Evolutionary conservation across 2,329 filamentous ascomycete genomes (phyloP).

Genomic region (Gaeumannomyces sp.): DNA sequence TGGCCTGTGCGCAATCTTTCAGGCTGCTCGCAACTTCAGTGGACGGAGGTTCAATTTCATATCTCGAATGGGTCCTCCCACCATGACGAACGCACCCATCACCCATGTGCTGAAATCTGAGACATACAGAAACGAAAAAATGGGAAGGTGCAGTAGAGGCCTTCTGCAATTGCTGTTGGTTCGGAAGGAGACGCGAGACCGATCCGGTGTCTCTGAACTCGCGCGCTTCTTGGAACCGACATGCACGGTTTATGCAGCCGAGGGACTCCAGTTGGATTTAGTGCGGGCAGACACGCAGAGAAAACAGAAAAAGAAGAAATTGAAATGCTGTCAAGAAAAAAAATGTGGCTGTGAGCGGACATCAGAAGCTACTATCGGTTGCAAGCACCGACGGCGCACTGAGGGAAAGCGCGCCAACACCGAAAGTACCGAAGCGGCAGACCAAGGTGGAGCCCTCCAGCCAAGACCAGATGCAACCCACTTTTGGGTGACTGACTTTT

Average conservation of each 20-base stretch:
- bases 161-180: slow-evolving; percentile 7
- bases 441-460: background rate
- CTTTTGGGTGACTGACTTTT: background rate
- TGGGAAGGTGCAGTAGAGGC: background rate
- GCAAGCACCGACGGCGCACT: too few species aligned
- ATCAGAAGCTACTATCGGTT: background rate
- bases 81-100: background rate
- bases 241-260: background rate
- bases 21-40: too few species aligned
- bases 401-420: background rate
- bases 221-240: background rate
- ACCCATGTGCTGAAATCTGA: slow-evolving; percentile 6
- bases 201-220: slow-evolving; percentile 6
- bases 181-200: background rate
- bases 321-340: background rate
- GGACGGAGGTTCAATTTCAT: too few species aligned
- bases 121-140: slow-evolving; percentile 6
- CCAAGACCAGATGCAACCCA: background rate
- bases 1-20: background rate
- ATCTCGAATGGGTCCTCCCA: background rate
- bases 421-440: background rate
- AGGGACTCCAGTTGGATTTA: background rate
- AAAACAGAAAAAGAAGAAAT: background rate
- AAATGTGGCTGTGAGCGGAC: background rate
- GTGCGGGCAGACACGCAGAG: background rate